Conservation (phyloP, 78 protist species). For the Dictyostelium capitatum region DNA sequence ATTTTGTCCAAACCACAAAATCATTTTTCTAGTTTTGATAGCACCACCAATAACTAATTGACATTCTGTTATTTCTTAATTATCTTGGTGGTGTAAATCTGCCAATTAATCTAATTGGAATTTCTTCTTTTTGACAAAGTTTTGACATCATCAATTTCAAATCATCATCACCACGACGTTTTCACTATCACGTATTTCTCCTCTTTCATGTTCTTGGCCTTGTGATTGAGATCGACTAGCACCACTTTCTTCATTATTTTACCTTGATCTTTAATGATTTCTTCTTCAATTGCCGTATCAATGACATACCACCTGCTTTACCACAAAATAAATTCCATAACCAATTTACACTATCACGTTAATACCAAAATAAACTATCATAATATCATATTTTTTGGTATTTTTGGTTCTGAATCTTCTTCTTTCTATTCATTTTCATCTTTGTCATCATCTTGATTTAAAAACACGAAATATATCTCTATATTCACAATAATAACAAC, state of each 20-base stretch:
- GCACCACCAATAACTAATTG: slow-evolving; percentile 37
- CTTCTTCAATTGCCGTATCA: too few relatives aligned
- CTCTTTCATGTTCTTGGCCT: not conserved
- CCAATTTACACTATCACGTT: slow-evolving; percentile 78
- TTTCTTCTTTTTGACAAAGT: not conserved
- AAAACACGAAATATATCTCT: too few relatives aligned
- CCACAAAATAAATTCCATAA: slow-evolving; percentile 58
- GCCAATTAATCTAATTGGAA: too few relatives aligned
- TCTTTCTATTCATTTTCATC: too few relatives aligned
- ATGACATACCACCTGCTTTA: slow-evolving; percentile 73
- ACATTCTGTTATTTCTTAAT: not conserved
- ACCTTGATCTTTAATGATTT: too few relatives aligned
- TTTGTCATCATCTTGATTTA: too few relatives aligned
- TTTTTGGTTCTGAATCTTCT: too few relatives aligned
- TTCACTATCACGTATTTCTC: not conserved
- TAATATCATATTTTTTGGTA: too few relatives aligned
- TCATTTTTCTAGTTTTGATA: slow-evolving; percentile 79
- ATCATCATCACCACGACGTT: too few relatives aligned
- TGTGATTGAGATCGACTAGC: not conserved
- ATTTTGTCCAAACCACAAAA: slow-evolving; percentile 82
- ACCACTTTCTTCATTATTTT: not conserved
- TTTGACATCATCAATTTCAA: not conserved
- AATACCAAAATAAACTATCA: slow-evolving; percentile 66
- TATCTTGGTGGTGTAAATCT: not conserved
- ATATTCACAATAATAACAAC: too few relatives aligned